Evolutionary conservation across 352 stramenopile genomes (phyloP).

Genomic region (Saprolegnia parasitica): DNA sequence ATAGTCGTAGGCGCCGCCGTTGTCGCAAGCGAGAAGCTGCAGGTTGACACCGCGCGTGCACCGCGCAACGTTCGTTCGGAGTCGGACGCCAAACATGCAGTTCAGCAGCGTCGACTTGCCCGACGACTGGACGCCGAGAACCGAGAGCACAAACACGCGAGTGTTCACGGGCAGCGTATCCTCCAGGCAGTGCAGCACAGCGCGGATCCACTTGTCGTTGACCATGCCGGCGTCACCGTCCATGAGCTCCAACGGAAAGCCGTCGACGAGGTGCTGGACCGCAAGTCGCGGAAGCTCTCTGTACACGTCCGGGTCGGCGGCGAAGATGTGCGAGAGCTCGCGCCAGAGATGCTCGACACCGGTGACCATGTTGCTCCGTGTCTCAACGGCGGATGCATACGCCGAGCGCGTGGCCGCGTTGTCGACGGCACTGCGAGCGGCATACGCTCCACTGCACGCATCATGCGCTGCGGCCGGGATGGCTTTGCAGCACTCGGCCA

Average conservation of each 20-base stretch:
- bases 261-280: background rate
- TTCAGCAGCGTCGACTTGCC: conserved; percentile 8
- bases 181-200: background rate
- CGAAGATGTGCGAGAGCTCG: background rate
- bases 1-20: background rate
- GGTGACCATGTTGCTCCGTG: background rate
- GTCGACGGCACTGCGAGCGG: background rate
- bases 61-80: background rate
- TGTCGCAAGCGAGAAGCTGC: background rate
- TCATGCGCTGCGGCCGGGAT: background rate
- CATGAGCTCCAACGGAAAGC: background rate
- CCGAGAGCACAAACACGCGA: background rate
- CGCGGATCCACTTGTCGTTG: background rate
- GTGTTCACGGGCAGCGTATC: background rate
- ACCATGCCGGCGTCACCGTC: conserved; percentile 3
- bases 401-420: background rate
- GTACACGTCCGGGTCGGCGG: background rate
- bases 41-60: background rate
- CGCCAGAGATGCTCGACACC: background rate
- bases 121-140: background rate
- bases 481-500: background rate
- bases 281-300: background rate
- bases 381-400: background rate
- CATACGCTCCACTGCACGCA: background rate
- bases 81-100: conserved; percentile 1